These are phyloP conservation scores for Mesostigma viride DNA, from an alignment of 139 green algal species.

Conservation along the genomic window DNA sequence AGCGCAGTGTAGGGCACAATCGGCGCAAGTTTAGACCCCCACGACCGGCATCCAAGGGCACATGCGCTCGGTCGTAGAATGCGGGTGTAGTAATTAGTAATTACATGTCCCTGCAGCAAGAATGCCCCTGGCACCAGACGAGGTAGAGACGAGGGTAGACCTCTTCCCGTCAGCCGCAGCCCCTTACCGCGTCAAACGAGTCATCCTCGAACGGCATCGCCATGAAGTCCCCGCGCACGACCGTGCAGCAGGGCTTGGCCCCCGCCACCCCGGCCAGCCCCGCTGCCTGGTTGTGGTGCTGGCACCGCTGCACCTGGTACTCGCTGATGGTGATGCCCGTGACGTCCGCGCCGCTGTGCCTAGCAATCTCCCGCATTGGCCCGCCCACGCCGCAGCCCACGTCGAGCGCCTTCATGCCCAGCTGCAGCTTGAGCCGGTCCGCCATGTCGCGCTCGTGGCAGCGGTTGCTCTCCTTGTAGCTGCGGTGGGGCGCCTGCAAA, in stretches of 20 bases:
- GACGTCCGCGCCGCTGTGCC: slow-evolving; percentile 60
- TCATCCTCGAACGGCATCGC: slow-evolving; percentile 76
- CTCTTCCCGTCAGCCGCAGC: no score
- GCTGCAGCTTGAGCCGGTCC: slow-evolving; percentile 48
- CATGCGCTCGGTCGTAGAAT: no score
- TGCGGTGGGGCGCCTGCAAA: no score
- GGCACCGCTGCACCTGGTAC: slow-evolving; percentile 64
- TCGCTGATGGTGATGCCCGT: slow-evolving; percentile 95
- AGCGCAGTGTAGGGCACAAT: no score
- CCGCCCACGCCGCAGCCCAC: slow-evolving; percentile 93
- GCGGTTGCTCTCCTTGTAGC: slow-evolving; percentile 50
- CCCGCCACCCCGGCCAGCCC: slow-evolving; percentile 57
- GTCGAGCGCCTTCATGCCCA: slow-evolving; percentile 72
- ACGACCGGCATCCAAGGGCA: no score
- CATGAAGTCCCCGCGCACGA: slow-evolving; percentile 89
- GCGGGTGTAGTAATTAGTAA: no score
- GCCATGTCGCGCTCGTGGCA: slow-evolving; percentile 69
- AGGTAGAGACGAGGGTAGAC: no score
- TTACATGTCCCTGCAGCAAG: no score
- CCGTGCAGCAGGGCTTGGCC: no score
- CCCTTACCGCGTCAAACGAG: slow-evolving; percentile 84
- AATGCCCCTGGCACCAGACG: no score
- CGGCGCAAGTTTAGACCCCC: no score
- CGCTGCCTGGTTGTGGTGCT: slow-evolving; percentile 31
- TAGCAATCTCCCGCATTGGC: slow-evolving; percentile 87